Base-by-base conservation (phyloP, 176 grass and related monocot species). In the Canna indica region DNA sequence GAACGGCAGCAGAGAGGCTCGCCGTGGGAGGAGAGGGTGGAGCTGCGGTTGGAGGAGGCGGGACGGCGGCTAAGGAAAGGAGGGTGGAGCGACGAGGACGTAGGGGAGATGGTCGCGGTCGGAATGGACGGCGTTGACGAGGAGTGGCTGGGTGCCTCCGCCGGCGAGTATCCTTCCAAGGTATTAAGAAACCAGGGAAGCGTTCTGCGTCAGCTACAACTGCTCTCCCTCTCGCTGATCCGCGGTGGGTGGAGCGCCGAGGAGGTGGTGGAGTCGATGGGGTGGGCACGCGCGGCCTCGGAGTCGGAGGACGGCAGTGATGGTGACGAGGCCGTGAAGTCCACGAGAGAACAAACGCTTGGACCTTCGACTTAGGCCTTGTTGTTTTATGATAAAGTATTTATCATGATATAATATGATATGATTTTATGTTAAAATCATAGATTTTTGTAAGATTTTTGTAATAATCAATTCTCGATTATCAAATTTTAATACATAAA, bases 51-150 rank as follows among this genome's bases (percentile, higher is more conserved):
- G 6, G 56, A 18, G 56, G 56, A 74, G 54, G 59, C 59, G 36
- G 57, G 57, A 24, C 26, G 25, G 56, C 56, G 36, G 36, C 56
- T 74, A 24, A 59, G 72, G 25, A 36, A 45, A 18, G 72, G 33
- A 36, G 72, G 72, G 10, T 74, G 72, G 72, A 35, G 72, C 22
- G 57, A 74, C 25, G 72, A 74, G 36, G 72, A 74, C 26, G 56
- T 74, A 36, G 11, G 15, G 38, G 72, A 62, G 36, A 74, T 62
- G 72, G 28, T 42, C 34, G 22, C 18, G 72, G 26, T 22, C 26
- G 30, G 15, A 44, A 16, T 41, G 1, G 70, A 18, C 28, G 17
- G 34, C 17, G 70, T 39, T 47, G 33, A 20, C 33, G 31, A 14
- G 34, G 22, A 28, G 11, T 18, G 11, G 22, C 18, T 14, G 5